These are phyloP conservation scores for Pseudocercospora pini-densiflorae DNA, from an alignment of 2,329 filamentous ascomycete species.

Conservation along the genomic window DNA sequence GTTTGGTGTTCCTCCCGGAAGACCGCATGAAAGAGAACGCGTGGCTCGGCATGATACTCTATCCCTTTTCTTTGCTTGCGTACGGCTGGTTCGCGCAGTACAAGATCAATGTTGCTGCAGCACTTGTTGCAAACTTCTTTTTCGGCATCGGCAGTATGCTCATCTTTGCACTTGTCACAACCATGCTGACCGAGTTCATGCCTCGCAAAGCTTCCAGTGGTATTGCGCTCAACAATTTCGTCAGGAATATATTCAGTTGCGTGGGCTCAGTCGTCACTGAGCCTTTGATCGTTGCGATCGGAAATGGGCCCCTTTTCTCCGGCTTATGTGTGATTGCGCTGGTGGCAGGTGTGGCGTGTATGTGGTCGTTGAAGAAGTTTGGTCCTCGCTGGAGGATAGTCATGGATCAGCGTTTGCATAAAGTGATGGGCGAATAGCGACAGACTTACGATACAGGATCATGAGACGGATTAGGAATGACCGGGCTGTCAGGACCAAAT, in stretches of 20 bases:
- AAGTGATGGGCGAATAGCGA: constrained; percentile 34
- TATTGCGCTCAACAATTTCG: constrained; percentile 81
- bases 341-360: constrained; percentile 32
- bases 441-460: constrained; percentile 4
- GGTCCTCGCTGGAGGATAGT: constrained; percentile 38
- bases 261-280: constrained; percentile 71
- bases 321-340: constrained; percentile 44
- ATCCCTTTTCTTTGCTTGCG: constrained; percentile 71
- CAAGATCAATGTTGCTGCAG: constrained; percentile 50
- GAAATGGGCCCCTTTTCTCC: constrained; percentile 78
- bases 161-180: constrained; percentile 72
- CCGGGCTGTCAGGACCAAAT: not conserved
- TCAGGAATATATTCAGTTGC: constrained; percentile 77
- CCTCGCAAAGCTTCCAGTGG: constrained; percentile 71
- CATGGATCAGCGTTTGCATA: constrained; percentile 39
- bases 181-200: constrained; percentile 86
- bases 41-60: constrained; percentile 73
- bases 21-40: constrained; percentile 84
- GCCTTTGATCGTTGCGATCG: constrained; percentile 72
- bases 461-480: not conserved
- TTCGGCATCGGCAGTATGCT: constrained; percentile 82
- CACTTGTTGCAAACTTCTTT: constrained; percentile 45
- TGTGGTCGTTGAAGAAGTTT: constrained; percentile 42
- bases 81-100: constrained; percentile 76
- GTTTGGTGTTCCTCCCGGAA: constrained; percentile 72